phyloP scores from a whole-genome alignment of 768 basidiomycete genomes.

The Hortiboletus campestris region DNA sequence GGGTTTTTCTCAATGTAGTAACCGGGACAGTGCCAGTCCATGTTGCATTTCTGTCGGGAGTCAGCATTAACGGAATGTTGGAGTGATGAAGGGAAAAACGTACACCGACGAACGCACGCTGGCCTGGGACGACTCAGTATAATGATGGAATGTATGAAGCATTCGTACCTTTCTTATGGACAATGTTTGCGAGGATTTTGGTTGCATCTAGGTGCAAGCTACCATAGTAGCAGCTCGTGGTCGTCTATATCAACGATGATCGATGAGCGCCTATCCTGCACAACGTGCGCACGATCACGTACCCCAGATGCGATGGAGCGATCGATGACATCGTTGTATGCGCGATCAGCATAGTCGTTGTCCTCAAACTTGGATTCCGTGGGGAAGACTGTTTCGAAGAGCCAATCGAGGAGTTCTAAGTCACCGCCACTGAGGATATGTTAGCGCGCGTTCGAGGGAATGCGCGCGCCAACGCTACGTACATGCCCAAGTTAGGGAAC shows the following conservation, averaged over 20 bases:
- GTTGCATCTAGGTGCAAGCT: conserved; percentile 78
- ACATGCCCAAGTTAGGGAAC: conserved; percentile 39
- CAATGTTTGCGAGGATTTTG: conserved; percentile 71
- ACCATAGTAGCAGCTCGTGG: conserved; percentile 89
- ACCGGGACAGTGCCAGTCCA: conserved; percentile 59
- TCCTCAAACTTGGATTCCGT: conserved; percentile 75
- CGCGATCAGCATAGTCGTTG: conserved; percentile 56
- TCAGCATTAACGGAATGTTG: conserved; percentile 5
- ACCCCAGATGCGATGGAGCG: conserved; percentile 73
- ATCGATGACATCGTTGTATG: conserved; percentile 68
- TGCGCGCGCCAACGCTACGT: not conserved
- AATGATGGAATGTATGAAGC: not conserved
- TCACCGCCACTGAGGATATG: conserved; percentile 60
- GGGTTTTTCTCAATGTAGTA: conserved; percentile 64
- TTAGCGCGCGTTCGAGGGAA: not conserved
- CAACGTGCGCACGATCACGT: conserved; percentile 26
- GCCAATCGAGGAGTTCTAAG: conserved; percentile 84
- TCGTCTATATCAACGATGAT: conserved; percentile 51
- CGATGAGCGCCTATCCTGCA: not conserved
- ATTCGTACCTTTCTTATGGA: conserved; percentile 48
- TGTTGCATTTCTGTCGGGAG: conserved; percentile 28
- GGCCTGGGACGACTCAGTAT: conserved; percentile 45
- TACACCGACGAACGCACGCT: conserved; percentile 83
- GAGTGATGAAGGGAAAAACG: conserved; percentile 15
- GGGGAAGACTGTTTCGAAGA: conserved; percentile 78